Conservation (phyloP, 2,329 filamentous ascomycete species). For the Claviceps cyperi region DNA sequence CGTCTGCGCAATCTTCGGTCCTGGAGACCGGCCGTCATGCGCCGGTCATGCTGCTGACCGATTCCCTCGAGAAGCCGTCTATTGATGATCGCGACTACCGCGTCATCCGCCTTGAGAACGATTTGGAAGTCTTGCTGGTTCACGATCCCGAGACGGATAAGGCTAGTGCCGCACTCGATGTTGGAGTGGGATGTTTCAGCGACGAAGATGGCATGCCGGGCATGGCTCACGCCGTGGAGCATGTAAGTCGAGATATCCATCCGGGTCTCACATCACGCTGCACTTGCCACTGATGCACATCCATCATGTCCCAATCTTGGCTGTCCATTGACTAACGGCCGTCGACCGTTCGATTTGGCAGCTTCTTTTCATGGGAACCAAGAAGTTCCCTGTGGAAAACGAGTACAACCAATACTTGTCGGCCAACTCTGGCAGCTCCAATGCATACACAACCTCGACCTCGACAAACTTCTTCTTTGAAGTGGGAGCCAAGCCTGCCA, state of each 20-base stretch:
- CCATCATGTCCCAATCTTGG: background rate
- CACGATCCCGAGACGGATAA: slow-evolving; percentile 95
- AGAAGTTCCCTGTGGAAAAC: slow-evolving; percentile 94
- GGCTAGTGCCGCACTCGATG: slow-evolving; percentile 86
- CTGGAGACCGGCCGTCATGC: slow-evolving; percentile 16
- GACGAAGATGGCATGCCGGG: slow-evolving; percentile 84
- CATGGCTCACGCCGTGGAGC: slow-evolving; percentile 92
- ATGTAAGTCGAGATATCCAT: slow-evolving; percentile 34
- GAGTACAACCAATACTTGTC: slow-evolving; percentile 90
- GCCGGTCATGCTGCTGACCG: slow-evolving; percentile 37
- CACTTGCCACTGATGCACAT: background rate
- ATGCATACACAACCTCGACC: slow-evolving; percentile 84
- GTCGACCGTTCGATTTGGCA: slow-evolving; percentile 13
- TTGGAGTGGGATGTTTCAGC: slow-evolving; percentile 91
- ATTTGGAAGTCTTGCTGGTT: slow-evolving; percentile 81
- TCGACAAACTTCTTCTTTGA: slow-evolving; percentile 99
- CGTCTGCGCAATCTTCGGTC: slow-evolving; percentile 20
- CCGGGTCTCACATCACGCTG: slow-evolving; percentile 4
- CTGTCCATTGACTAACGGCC: slow-evolving; percentile 6
- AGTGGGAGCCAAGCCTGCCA: slow-evolving; percentile 64
- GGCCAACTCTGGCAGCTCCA: slow-evolving; percentile 78
- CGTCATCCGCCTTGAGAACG: slow-evolving; percentile 71
- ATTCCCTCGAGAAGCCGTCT: slow-evolving; percentile 66
- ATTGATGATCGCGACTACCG: slow-evolving; percentile 79
- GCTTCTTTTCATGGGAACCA: slow-evolving; percentile 94